Percentiles rank a stretch among this genome's conserved stretches.
phyloP scores from a whole-genome alignment of 2,329 filamentous ascomycete genomes.

The Fusarium odoratissimum region DNA sequence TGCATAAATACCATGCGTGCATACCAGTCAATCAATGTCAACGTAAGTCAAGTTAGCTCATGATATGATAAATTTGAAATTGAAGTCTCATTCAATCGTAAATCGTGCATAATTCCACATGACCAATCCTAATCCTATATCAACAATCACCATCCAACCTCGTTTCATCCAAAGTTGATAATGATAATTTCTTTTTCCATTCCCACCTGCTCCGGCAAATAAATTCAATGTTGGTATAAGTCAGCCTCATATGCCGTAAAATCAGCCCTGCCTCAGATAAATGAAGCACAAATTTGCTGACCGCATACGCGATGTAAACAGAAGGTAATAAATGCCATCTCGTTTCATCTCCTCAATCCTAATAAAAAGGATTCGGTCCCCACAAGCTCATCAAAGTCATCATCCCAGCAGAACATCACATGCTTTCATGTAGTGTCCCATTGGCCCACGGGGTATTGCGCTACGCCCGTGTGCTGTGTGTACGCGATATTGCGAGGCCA shows the following conservation, averaged over 20 bases:
- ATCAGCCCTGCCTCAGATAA: constrained; percentile 25
- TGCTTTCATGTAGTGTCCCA: constrained; percentile 22
- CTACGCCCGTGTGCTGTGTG: constrained; percentile 18
- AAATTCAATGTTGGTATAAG: constrained; percentile 7
- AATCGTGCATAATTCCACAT: constrained; percentile 22
- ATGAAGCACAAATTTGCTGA: constrained; percentile 29
- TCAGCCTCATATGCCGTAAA: constrained; percentile 12
- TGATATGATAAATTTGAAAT: neutral
- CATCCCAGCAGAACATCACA: constrained; percentile 1
- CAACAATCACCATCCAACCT: neutral
- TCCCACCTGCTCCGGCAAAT: constrained; percentile 6
- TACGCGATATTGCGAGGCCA: constrained; percentile 42
- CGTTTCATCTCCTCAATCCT: constrained; percentile 23
- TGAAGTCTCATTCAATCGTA: constrained; percentile 26
- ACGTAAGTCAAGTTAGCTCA: neutral
- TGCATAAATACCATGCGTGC: constrained; percentile 5
- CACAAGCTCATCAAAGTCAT: constrained; percentile 12
- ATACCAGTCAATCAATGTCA: neutral
- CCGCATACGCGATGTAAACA: constrained; percentile 11
- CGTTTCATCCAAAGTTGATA: neutral
- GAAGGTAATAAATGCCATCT: constrained; percentile 4
- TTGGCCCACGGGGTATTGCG: constrained; percentile 38
- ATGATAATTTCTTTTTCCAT: constrained; percentile 20
- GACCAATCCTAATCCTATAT: neutral
- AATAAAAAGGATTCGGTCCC: constrained; percentile 7